Percentiles rank a stretch among this genome's conserved stretches.
Conservation (phyloP, 75 land plant species). For the Selaginella moellendorffii region DNA sequence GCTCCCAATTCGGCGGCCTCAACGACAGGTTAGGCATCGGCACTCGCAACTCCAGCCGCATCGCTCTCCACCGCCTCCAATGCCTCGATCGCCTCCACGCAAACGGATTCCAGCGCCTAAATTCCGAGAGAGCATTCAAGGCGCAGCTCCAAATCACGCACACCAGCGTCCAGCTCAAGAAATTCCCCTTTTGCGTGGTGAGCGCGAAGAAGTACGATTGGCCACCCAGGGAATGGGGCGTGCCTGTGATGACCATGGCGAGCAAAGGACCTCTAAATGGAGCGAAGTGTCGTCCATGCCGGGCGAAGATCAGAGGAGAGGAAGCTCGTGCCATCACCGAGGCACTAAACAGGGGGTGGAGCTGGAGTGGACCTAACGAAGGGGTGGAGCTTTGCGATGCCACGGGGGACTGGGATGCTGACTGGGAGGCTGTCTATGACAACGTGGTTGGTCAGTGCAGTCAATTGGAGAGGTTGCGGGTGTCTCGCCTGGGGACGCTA, state of each 20-base stretch:
- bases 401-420: conserved; percentile 41
- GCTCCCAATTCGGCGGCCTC: conserved; percentile 57
- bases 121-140: conserved; percentile 56
- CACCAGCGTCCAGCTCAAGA: conserved; percentile 6
- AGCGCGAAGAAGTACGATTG: conserved; percentile 33
- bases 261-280: conserved; percentile 73
- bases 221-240: conserved; percentile 42
- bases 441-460: conserved; percentile 27
- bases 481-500: too few relatives aligned
- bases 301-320: conserved; percentile 34
- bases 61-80: conserved; percentile 44
- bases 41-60: conserved; percentile 28
- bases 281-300: conserved; percentile 86
- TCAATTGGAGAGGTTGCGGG: conserved; percentile 19
- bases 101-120: conserved; percentile 25
- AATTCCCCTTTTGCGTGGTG: conserved; percentile 51
- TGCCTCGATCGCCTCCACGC: conserved; percentile 27
- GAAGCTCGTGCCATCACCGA: conserved; percentile 17
- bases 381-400: conserved; percentile 54
- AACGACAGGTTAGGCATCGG: conserved; percentile 71
- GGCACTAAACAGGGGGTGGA: conserved; percentile 31
- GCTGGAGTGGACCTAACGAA: conserved; percentile 40
- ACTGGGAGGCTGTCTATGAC: conserved; percentile 58
- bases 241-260: conserved; percentile 61
- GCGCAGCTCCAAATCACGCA: conserved; percentile 29